These are phyloP conservation scores for Pichia norvegensis DNA, from an alignment of 1,139 yeast genomes.

Conservation along the genomic window DNA sequence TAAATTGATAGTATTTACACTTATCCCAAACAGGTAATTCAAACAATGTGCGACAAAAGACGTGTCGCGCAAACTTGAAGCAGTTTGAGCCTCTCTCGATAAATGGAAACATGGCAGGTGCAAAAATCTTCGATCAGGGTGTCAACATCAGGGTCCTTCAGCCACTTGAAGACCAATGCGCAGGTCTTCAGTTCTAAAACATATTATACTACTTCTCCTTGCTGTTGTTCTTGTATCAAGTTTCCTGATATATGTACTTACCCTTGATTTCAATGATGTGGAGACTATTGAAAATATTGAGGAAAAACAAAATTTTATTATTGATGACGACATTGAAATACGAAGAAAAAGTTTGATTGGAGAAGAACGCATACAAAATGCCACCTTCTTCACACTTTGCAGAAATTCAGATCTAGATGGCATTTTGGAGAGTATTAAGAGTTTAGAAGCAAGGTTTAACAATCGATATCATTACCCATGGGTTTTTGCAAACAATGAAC, in stretches of 20 bases:
- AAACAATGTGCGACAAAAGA: background rate
- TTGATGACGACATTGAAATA: constrained; percentile 12
- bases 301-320: background rate
- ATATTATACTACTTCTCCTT: background rate
- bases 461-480: constrained; percentile 58
- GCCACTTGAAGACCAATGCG: background rate
- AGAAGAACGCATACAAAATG: constrained; percentile 34
- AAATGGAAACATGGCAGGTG: too few species aligned
- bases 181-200: background rate
- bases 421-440: constrained; percentile 51
- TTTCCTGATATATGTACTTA: background rate
- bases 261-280: background rate
- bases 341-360: background rate
- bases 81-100: too few species aligned
- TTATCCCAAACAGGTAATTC: constrained; percentile 4
- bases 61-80: too few species aligned
- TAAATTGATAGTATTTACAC: constrained; percentile 6
- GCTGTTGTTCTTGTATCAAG: background rate
- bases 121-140: too few species aligned
- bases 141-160: background rate
- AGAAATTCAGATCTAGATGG: constrained; percentile 59
- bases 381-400: constrained; percentile 68
- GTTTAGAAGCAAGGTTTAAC: constrained; percentile 69
- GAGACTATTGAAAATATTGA: background rate
- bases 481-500: constrained; percentile 65